A percentile compares a stretch with the other conserved stretches of the same genome.
Evolutionary conservation across 2,329 filamentous ascomycete genomes (phyloP).

Genomic region (Alternaria metachromatica): DNA sequence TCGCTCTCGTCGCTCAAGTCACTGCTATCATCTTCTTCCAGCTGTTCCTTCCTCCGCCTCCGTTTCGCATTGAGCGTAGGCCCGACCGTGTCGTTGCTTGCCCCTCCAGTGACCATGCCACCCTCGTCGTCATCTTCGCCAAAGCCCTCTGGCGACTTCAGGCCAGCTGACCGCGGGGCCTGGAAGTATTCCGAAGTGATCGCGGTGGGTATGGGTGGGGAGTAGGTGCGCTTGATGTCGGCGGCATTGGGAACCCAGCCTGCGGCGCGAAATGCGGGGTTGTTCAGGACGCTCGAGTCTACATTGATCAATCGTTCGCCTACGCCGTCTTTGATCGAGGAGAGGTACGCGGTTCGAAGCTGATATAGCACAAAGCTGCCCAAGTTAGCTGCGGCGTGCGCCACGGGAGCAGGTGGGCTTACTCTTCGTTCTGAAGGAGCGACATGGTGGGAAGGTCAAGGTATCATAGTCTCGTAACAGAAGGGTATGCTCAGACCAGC

Average conservation of each 20-base stretch:
- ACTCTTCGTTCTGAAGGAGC: slow-evolving; percentile 56
- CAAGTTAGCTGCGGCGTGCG: slow-evolving; percentile 25
- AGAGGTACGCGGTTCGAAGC: slow-evolving; percentile 79
- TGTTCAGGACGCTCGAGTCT: slow-evolving; percentile 79
- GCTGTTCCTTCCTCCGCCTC: slow-evolving; percentile 72
- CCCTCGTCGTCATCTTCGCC: slow-evolving; percentile 76
- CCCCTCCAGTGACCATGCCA: slow-evolving; percentile 71
- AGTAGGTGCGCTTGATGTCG: slow-evolving; percentile 82
- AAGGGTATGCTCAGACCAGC: slow-evolving; percentile 40
- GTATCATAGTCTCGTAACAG: slow-evolving; percentile 24
- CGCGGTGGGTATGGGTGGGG: slow-evolving; percentile 82
- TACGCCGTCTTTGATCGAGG: slow-evolving; percentile 81
- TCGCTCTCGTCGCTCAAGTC: slow-evolving; percentile 86
- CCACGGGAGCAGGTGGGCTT: slow-evolving; percentile 21
- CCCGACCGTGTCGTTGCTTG: slow-evolving; percentile 70
- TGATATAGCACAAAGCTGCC: slow-evolving; percentile 80
- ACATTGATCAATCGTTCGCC: slow-evolving; percentile 84
- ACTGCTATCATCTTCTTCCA: slow-evolving; percentile 86
- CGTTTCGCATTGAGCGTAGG: slow-evolving; percentile 69
- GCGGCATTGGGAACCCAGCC: slow-evolving; percentile 78
- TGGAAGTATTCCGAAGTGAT: slow-evolving; percentile 86
- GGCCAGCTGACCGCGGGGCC: slow-evolving; percentile 65
- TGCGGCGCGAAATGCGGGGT: slow-evolving; percentile 80
- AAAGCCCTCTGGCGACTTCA: slow-evolving; percentile 61
- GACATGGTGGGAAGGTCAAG: slow-evolving; percentile 44